Base-by-base conservation (phyloP, 768 basidiomycete genomes). In the Lactifluus echinatus region DNA sequence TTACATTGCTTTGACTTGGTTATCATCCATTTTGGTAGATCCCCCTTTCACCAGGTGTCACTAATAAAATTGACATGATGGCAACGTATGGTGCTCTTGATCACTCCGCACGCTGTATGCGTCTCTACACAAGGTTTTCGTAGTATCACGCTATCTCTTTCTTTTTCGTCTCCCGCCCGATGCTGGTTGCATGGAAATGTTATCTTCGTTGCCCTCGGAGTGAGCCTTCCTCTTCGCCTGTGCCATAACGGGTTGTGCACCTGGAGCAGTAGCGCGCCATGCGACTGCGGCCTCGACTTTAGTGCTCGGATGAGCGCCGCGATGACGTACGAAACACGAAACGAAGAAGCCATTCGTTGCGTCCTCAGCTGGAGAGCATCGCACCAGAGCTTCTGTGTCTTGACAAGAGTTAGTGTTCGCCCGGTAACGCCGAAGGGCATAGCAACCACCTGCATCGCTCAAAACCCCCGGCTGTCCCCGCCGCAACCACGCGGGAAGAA, bases 311-410 rank as follows among this genome's bases (percentile, higher is more conserved):
- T 5, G 46, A 34, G 15, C 23, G 24, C 36, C 37, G 15, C 33
- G 26, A 42, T 29, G 52, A 31, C 69, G 55, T n/a, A 91, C 74
- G 68, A 98, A 93, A 69, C 89, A 96, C n/a, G 90, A 85, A 23
- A 99, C 94, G 65, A 99, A 99, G 75, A 99, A 99, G 0, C 96
- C 96, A 66, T 98, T 98, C 12, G 90, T 93, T 36, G 79, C 82
- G 66, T 98, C 93, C 59, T 87, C 89, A 53, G 84, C 82, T 14
- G 90, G 83, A 26, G 79, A 78, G 68, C 89, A 92, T 17, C 90
- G 82, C 26, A 93, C 65, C 19, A 89, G 67, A 11, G 82, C 82
- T 4, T 73, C 69, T 4, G 87, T 84, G 26, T 42, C 57, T 58
- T 40, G 8, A 24, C 24, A 29, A 26, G 40, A 11, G 17, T 23